These are phyloP conservation scores for Suhomyces chickasaworum DNA, from an alignment of 1,139 yeast genomes.

Conservation along the genomic window DNA sequence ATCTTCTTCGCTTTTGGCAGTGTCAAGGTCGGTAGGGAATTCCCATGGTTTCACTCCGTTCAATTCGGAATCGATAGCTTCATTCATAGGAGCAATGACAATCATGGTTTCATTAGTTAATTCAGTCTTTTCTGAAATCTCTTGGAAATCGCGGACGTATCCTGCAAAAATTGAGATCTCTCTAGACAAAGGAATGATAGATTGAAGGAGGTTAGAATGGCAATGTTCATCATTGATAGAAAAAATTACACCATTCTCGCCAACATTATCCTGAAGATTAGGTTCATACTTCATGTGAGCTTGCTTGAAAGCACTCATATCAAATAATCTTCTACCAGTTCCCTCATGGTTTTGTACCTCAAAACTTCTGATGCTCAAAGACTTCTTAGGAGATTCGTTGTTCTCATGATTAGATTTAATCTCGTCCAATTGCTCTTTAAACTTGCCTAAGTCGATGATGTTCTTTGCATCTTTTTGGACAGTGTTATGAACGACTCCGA, in stretches of 20 bases:
- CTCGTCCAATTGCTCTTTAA: slow-evolving; percentile 3
- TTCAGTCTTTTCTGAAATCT: slow-evolving; percentile 45
- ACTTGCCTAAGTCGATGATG: slow-evolving; percentile 13
- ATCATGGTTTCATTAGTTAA: slow-evolving; percentile 38
- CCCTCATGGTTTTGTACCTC: neutral
- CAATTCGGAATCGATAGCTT: slow-evolving; percentile 45
- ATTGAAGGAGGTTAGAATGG: slow-evolving; percentile 27
- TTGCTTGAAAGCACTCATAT: slow-evolving; percentile 5
- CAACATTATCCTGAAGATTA: neutral
- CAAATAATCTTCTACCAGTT: slow-evolving; percentile 1
- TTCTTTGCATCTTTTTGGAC: slow-evolving; percentile 28
- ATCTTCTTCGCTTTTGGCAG: slow-evolving; percentile 33
- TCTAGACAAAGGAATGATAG: slow-evolving; percentile 46
- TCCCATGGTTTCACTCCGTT: slow-evolving; percentile 65
- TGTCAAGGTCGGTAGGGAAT: slow-evolving; percentile 52
- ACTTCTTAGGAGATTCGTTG: neutral
- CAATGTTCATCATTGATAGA: slow-evolving; percentile 15
- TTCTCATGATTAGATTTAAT: no score
- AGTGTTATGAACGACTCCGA: neutral
- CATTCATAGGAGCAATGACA: slow-evolving; percentile 63
- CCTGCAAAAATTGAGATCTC: slow-evolving; percentile 55
- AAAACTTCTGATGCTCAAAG: neutral
- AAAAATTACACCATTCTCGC: slow-evolving; percentile 15
- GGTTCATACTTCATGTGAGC: neutral
- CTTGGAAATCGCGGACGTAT: slow-evolving; percentile 56